Percentiles rank a stretch among this genome's conserved stretches.
phyloP scores from a whole-genome alignment of 768 basidiomycete genomes.

The Rhizopogon vesiculosus region DNA sequence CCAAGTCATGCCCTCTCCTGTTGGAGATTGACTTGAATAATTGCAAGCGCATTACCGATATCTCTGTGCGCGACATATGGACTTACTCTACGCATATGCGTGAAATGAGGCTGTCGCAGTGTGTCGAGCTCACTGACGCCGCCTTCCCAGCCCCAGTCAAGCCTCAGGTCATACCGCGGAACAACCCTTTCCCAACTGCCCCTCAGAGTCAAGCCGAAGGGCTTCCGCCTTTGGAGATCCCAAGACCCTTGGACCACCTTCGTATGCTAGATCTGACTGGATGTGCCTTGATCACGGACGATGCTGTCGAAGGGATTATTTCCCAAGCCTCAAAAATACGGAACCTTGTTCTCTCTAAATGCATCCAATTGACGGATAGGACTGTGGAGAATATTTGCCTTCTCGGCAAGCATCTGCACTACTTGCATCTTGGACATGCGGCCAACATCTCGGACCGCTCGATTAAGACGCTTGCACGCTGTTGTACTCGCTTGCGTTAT shows the following conservation, averaged over 20 bases:
- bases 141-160: slow-evolving; percentile 77
- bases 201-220: slow-evolving; percentile 32
- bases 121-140: slow-evolving; percentile 70
- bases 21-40: slow-evolving; percentile 93
- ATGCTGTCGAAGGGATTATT: slow-evolving; percentile 79
- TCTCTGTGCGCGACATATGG: slow-evolving; percentile 82
- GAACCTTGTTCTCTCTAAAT: slow-evolving; percentile 85
- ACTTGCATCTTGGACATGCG: slow-evolving; percentile 93
- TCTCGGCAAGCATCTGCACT: slow-evolving; percentile 90
- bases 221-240: slow-evolving; percentile 62
- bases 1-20: slow-evolving; percentile 75
- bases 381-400: slow-evolving; percentile 79
- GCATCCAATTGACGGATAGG: slow-evolving; percentile 70
- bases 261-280: slow-evolving; percentile 92
- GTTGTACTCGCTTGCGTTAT: slow-evolving; percentile 88
- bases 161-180: slow-evolving; percentile 27
- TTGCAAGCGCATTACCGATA: slow-evolving; percentile 74
- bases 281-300: slow-evolving; percentile 76
- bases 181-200: slow-evolving; percentile 35
- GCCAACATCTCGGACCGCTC: slow-evolving; percentile 85
- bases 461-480: slow-evolving; percentile 75
- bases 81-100: slow-evolving; percentile 75
- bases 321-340: slow-evolving; percentile 79
- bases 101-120: slow-evolving; percentile 84
- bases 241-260: slow-evolving; percentile 72